Conservation (phyloP, 1,139 yeast species). For the Kodamaea sp. region DNA sequence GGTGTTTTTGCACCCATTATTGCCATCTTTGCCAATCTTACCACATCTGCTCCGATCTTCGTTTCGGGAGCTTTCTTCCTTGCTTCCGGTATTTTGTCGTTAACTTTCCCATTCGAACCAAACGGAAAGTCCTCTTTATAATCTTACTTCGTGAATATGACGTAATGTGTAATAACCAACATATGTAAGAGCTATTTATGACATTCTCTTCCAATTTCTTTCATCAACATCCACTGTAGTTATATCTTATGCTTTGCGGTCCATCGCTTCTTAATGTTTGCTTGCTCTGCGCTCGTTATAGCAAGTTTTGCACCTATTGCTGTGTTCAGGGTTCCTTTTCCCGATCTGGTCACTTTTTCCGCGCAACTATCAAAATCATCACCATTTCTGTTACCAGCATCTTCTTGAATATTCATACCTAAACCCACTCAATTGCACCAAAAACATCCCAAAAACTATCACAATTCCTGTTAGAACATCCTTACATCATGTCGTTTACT, state of each 20-base stretch:
- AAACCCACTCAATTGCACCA: too few relatives aligned
- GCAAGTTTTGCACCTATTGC: background rate
- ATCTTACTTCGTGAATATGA: too few relatives aligned
- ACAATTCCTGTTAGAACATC: too few relatives aligned
- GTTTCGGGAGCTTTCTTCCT: slow-evolving; percentile 46
- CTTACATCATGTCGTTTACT: slow-evolving; percentile 54
- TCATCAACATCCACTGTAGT: too few relatives aligned
- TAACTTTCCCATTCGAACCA: slow-evolving; percentile 45
- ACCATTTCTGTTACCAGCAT: too few relatives aligned
- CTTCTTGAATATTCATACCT: too few relatives aligned
- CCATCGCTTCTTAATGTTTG: background rate
- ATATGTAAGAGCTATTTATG: background rate
- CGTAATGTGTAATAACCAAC: too few relatives aligned
- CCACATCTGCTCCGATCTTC: slow-evolving; percentile 45
- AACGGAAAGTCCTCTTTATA: slow-evolving; percentile 19
- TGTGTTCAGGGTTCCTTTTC: background rate
- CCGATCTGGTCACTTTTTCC: background rate
- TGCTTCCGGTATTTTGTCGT: slow-evolving; percentile 33
- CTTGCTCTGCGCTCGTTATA: background rate
- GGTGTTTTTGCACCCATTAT: slow-evolving; percentile 49
- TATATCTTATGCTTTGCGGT: background rate
- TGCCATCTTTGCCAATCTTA: slow-evolving; percentile 44
- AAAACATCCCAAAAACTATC: too few relatives aligned
- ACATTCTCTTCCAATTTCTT: too few relatives aligned
- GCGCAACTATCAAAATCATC: background rate